phyloP scores from a whole-genome alignment of 306 rosid genomes.

The Malus domestica region ASM211411v1 NC_041803.1:43358001-43358500 shows the following conservation, averaged over 20 bases:
- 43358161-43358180: not conserved
- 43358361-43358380: not conserved
- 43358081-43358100: not conserved
- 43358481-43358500: no score
- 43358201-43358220: not conserved
- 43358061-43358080: not conserved
- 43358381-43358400: not conserved
- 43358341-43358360: not conserved
- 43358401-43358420: not conserved
- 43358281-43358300: no score
- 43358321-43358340: not conserved
- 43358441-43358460: no score
- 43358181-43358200: not conserved
- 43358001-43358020: no score
- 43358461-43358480: no score
- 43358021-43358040: no score
- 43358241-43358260: not conserved
- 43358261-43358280: not conserved
- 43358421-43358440: not conserved
- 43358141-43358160: not conserved
- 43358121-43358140: not conserved
- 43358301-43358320: not conserved
- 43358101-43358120: not conserved
- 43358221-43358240: not conserved
- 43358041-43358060: not conserved